Base-by-base conservation (phyloP, 306 rosid genomes). In the Prunus mongolica region DNA sequence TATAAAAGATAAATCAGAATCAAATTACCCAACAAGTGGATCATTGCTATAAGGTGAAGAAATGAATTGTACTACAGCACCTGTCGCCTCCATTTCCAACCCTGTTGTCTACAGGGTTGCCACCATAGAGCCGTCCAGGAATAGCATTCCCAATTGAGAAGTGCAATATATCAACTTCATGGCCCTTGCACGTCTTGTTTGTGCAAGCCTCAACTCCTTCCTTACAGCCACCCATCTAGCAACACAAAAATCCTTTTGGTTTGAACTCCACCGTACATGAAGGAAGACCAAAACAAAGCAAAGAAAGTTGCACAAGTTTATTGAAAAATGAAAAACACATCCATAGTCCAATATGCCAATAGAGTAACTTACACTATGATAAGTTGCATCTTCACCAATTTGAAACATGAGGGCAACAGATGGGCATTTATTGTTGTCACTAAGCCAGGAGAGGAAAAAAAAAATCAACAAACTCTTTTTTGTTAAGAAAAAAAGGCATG, bases 391-490 rank as follows among this genome's bases (percentile, higher is more conserved):
- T 52, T 88, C 91, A 22, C 98, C 98, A 61, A 90, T 88, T 87
- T 83, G 98, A 82, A 92, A 94, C 96, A 94, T 92, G 83, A 94
- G 91, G 73, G 98, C 91, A 80, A 92, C 89, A 72, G 98, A 94
- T 6, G 98, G 98, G 55, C 98, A 94, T 72, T 89, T 89, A 12
- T 78, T 78, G 88, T 76, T 84, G 16, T 86, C 84, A 15, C 98
- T 94, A 90, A 86, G 79, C 76, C 62, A 72, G 44, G 9, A 38
- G 69, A 72, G 22, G 64, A 84, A 56, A 74, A 13, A 73, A 22
- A 51, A 71, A 72, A 22, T 75, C 66, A 79, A 77, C 49, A 63
- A 73, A 82, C 73, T 18, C 74, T 63, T 70, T 65, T 73, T 72
- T 55, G 50, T 32, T 34, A 69, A 65, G 55, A 15, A n/a, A 52